Evolutionary conservation across 2,329 filamentous ascomycete genomes (phyloP), one percentile per base, ranked within the genome.

Genomic region (Aspergillus piperis): DNA sequence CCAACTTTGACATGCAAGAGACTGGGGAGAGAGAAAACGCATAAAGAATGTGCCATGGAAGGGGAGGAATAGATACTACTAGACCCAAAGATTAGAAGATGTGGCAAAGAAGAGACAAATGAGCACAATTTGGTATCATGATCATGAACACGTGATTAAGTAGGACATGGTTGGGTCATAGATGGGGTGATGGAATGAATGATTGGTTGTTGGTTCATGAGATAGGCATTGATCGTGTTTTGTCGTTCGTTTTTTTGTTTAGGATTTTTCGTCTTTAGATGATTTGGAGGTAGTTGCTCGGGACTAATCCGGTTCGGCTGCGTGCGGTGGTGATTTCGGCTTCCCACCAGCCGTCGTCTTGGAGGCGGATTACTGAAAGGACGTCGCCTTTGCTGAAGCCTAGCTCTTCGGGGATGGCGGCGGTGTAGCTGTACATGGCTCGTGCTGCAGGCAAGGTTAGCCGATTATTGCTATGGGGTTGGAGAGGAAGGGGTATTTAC

Each of bases 311-410:
- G 15, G 83, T 75, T 58, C 70, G 73, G 41, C 71, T 66, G n/a
- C 72, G 74, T 42, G 78, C 74, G 8, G 81, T 81, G 49, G 93
- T 90, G 42, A 97, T 86, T 76, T 97, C 94, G 11, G 96, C 96
- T 80, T 99, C 95, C 95, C 96, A 99, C 95, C 95, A 99, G 19
- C 95, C 95, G 73, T 99, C 95, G 74, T 99, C 95, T 78, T 99
- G 95, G 70, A 96, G 87, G 62, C 93, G 85, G 50, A 97, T 81
- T 13, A 99, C 88, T 2, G 94, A 92, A 13, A 99, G 82, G 61
- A 94, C 87, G 72, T 99, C 96, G 51, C 93, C 93, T 80, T 99
- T 99, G 50, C 84, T 83, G 76, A 99, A 99, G 13, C 90, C 90
- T 19, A 99, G 81, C 77, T 99, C 96, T 74, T 98, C 95, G 0